Base-by-base conservation (phyloP, 2,329 filamentous ascomycete species). In the Lachnellula suecica region DNA sequence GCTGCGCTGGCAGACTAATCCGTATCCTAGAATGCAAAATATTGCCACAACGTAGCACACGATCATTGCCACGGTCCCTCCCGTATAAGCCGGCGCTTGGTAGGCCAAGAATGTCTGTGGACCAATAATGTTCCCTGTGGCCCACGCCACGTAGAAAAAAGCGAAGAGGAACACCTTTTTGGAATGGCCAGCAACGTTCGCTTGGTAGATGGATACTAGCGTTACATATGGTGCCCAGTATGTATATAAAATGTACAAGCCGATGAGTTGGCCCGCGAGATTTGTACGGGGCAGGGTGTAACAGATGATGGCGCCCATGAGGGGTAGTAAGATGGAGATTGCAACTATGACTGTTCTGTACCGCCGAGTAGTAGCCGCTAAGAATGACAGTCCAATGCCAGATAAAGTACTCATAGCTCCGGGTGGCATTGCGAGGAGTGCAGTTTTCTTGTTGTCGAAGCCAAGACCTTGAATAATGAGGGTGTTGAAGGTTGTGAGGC, bases 401-500 rank as follows among this genome's bases (percentile, higher is more conserved):
- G 51, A 22, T 22, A 53, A 41, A 13, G 72, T 70, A 20, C 71
- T 70, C 15, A 78, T 66, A 4, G 71, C 65, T n/a, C 74, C 74
- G 2, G 66, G 66, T 0, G 75, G 75, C 11, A 72, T 74, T 35
- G 71, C 73, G 2, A 78, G 64, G 6, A 78, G 66, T 4, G 74
- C 71, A 1, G 75, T 69, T 45, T 74, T 64, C 27, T 71, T 70
- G 13, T 67, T 63, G 3, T 67, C 69, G 53, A 74, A 77, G 7
- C 74, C 74, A 43, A 75, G 74, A 42, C 47, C 40, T 23, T 34
- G 19, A 19, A 44, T 57, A 17, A 65, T 49, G 4, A 64, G 50
- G 23, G 58, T 63, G 44, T 50, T 60, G 25, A 82, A 83, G 49
- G 79, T 82, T 1, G 71, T 74, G 47, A 82, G 78, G 15, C 79